Evolutionary conservation across 2,329 filamentous ascomycete genomes (phyloP), one percentile per base, ranked within the genome.

Genomic region (Corinectria fuckeliana): DNA sequence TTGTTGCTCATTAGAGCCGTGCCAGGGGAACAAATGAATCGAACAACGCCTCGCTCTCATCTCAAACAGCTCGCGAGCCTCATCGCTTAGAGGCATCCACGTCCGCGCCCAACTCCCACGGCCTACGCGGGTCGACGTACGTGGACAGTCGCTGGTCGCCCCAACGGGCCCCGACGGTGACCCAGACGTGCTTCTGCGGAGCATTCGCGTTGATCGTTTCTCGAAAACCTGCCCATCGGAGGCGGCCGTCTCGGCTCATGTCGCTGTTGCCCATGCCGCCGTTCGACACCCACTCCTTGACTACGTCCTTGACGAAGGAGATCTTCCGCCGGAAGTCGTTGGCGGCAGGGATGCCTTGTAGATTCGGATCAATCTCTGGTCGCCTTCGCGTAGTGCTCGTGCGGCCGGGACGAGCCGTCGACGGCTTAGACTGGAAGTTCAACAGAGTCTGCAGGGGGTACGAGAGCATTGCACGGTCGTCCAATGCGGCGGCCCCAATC

Each of bases 281-380:
- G 67, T 90, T 88, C 55, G 73, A 69, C 11, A 87, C 84, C 91
- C 91, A 94, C 72, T 92, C 89, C 63, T 83, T 83, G 10, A 92
- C 82, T 14, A 92, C 83, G 50, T 82, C 77, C 65, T 84, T 82
- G 68, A 93, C 86, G 71, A 93, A 93, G 59, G 87, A 83, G 57
- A 94, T 83, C 79, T 94, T 94, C 67, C 81, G 82, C 30, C 88
- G 85, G 71, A 94, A 86, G 64, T 88, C 85, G 72, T 94, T 94
- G 38, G 89, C 88, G 18, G 85, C 82, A 0, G 91, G 88, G 56
- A 92, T 86, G 56, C 83, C 81, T 72, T 88, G 85, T 13, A 88
- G 75, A 70, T 85, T 83, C 0, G 83, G 80, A 45, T 83, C 80
- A 64, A 89, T 89, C 62, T 88, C 84, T 9, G 86, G 85, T 4